Conservation (phyloP, 208 protist genomes). For the Crithidia thermophila region DNA sequence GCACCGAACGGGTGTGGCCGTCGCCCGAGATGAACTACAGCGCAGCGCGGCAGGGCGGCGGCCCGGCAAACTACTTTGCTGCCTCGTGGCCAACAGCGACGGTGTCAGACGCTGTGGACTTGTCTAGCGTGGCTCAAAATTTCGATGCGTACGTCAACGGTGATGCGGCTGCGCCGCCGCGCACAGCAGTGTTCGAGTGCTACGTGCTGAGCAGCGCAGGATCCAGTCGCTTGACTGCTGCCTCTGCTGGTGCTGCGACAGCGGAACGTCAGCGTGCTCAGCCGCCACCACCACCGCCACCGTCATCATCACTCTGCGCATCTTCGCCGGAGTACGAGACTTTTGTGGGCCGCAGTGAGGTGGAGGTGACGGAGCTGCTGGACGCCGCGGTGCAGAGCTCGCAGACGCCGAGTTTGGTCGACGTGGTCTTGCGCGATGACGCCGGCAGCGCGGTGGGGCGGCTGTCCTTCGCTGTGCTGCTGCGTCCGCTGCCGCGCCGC, state of each 20-base stretch:
- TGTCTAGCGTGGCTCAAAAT: too few species aligned
- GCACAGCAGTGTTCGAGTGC: constrained; percentile 12
- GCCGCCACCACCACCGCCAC: background rate
- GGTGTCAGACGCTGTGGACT: constrained; percentile 2
- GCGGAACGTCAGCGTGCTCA: too few species aligned
- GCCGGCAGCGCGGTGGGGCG: background rate
- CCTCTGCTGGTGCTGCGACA: too few species aligned
- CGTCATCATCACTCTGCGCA: too few species aligned
- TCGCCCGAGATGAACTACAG: background rate
- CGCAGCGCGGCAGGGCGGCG: background rate
- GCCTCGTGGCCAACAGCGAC: constrained; percentile 9
- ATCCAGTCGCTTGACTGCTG: too few species aligned
- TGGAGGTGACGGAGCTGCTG: background rate
- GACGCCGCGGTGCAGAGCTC: background rate
- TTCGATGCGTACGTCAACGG: background rate
- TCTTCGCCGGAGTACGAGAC: background rate
- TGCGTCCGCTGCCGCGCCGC: constrained; percentile 7
- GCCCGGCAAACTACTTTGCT: background rate
- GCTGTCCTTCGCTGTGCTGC: constrained; percentile 4
- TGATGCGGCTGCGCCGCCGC: background rate
- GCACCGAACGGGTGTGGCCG: constrained; percentile 14
- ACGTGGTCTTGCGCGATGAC: constrained; percentile 13
- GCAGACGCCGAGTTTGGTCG: background rate
- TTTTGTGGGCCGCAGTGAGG: constrained; percentile 10
- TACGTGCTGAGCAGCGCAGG: too few species aligned